Evolutionary conservation across 2,329 filamentous ascomycete species (phyloP).

Genomic region (Pseudocercospora fuligena): DNA sequence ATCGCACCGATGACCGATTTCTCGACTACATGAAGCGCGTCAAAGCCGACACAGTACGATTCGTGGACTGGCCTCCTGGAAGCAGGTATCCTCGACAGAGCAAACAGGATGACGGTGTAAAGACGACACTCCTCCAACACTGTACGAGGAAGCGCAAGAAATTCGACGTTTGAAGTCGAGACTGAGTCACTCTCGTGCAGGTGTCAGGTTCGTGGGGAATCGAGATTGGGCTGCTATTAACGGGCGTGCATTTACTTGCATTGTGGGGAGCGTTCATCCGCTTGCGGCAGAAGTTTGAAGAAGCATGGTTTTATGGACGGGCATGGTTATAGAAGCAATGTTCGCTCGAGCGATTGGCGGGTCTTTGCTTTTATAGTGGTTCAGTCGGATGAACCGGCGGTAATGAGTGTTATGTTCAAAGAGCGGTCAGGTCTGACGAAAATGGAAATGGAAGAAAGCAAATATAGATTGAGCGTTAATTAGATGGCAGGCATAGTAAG

Average conservation of each 20-base stretch:
- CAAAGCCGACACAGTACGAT: constrained; percentile 49
- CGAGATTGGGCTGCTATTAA: constrained; percentile 6
- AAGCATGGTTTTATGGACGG: not conserved
- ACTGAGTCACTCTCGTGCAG: constrained; percentile 5
- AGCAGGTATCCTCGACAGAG: constrained; percentile 33
- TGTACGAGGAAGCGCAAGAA: constrained; percentile 33
- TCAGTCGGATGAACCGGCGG: not conserved
- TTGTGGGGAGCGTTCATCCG: not conserved
- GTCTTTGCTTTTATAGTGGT: not conserved
- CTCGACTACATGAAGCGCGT: constrained; percentile 51
- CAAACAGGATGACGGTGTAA: constrained; percentile 44
- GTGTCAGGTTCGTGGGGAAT: constrained; percentile 1
- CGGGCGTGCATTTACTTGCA: not conserved
- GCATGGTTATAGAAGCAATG: not conserved
- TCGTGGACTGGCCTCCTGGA: constrained; percentile 37
- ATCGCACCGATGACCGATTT: constrained; percentile 48
- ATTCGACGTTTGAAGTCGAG: constrained; percentile 27
- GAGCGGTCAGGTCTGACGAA: not conserved
- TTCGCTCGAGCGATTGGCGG: not conserved
- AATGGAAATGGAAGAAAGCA: not conserved
- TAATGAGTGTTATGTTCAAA: not conserved
- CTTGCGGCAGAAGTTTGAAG: not conserved
- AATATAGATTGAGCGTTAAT: not conserved
- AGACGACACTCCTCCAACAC: constrained; percentile 36
- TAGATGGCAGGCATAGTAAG: not conserved